These are phyloP conservation scores for Ceratobasidium sp. DNA, from an alignment of 1,284 basidiomycete species.

Conservation along the genomic window DNA sequence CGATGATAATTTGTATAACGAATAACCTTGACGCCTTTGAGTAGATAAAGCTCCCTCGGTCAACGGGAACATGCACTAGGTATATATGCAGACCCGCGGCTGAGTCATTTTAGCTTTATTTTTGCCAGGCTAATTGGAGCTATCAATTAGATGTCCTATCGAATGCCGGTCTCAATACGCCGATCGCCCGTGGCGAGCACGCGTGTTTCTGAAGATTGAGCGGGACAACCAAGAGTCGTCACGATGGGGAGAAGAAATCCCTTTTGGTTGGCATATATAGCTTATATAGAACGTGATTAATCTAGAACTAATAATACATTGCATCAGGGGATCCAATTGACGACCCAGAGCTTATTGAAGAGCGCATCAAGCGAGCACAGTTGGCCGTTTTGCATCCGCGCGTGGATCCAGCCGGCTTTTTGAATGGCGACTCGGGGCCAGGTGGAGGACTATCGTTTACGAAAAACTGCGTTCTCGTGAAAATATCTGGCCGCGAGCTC, in stretches of 20 bases:
- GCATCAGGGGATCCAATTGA: background rate
- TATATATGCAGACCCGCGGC: too few relatives aligned
- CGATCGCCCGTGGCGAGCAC: conserved; percentile 49
- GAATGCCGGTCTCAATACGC: conserved; percentile 50
- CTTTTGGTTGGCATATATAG: conserved; percentile 47
- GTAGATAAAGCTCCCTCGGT: conserved; percentile 51
- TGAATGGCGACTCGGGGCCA: conserved; percentile 42
- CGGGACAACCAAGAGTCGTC: conserved; percentile 41
- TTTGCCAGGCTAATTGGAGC: background rate
- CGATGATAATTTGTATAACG: too few relatives aligned
- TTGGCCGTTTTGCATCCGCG: conserved; percentile 54
- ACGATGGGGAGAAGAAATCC: conserved; percentile 45
- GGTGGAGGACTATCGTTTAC: conserved; percentile 51
- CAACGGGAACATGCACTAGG: conserved; percentile 54
- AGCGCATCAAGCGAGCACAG: conserved; percentile 55
- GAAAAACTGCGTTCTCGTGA: conserved; percentile 55
- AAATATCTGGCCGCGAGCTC: conserved; percentile 54
- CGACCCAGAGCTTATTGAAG: background rate
- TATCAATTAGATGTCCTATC: conserved; percentile 51
- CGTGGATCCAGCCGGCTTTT: conserved; percentile 41
- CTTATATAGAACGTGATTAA: conserved; percentile 51
- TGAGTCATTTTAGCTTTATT: background rate
- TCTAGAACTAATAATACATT: too few relatives aligned
- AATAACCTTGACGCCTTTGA: too few relatives aligned
- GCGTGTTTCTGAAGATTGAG: conserved; percentile 51